Evolutionary conservation across 345 rosid genomes (phyloP), one percentile per base, ranked within the genome.

Genomic region (Moringa oleifera): DNA sequence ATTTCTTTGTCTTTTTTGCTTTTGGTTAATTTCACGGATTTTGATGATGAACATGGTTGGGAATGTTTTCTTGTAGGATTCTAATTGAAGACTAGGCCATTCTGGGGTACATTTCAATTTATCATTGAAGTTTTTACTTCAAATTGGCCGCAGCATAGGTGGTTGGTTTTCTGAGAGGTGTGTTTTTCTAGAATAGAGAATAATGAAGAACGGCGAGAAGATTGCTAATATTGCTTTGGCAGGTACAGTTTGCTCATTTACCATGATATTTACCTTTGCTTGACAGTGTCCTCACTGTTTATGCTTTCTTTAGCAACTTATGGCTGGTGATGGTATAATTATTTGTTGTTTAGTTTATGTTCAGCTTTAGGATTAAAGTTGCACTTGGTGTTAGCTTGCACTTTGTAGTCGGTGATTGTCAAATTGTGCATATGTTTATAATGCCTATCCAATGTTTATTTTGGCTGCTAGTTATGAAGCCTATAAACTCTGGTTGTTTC

Each of bases 131-230:
- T 7, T 41, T 15, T 41, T 15, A 41, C 47, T 11, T 41, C 47
- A 41, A 4, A 9, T 41, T 41, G 47, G 47, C 47, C 47, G 47
- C 13, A 7, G 17, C 47, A 7, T 15, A 41, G 47, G 47, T 16
- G 17, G 1, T 41, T 9, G 1, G 17, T 7, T 41, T 41, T 9
- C 11, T 25, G 25, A 54, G 36, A 54, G 36, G 50, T 46, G 4
- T 19, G 21, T 55, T 54, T 21, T 59, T 22, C 13, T 28, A 59
- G 62, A 41, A 24, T 49, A 51, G 55, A 61, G 12, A 59, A 69
- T n/a, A 63, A 90, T 90, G 96, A 93, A 86, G 86, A 89, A 79
- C 69, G 56, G 76, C 59, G 98, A 91, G 73, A 86, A 84, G 67
- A 47, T 89, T 18, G 90, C 98, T 2, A 89, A 87, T 76, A 58